phyloP scores from a whole-genome alignment of 371 early-diverging fungal genomes.

The Mortierella sp. region DNA sequence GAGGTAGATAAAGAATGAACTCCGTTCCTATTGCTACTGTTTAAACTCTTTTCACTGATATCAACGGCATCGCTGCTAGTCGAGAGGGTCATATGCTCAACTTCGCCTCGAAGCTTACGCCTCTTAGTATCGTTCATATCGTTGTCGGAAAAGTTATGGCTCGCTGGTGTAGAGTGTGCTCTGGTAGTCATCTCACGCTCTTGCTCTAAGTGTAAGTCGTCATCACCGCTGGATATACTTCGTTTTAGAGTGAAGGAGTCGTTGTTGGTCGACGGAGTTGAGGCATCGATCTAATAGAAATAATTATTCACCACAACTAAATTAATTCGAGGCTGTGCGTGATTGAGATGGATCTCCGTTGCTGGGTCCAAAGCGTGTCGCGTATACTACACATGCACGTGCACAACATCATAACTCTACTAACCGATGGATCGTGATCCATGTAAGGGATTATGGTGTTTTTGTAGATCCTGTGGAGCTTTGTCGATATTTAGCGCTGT shows the following conservation, averaged over 20 bases:
- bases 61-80: background rate
- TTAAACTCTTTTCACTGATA: background rate
- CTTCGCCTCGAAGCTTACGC: conserved; percentile 36
- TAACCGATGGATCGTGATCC: conserved; percentile 28
- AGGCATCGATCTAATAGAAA: conserved; percentile 22
- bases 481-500: background rate
- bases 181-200: conserved; percentile 1
- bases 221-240: conserved; percentile 41
- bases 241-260: conserved; percentile 33
- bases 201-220: conserved; percentile 6
- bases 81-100: background rate
- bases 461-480: background rate
- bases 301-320: background rate
- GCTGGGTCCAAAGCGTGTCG: background rate
- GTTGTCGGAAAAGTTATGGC: conserved; percentile 18
- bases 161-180: conserved; percentile 2
- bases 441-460: background rate
- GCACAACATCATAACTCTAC: background rate
- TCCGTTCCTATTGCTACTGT: background rate
- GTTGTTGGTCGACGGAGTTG: conserved; percentile 34
- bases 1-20: background rate
- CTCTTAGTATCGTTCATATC: conserved; percentile 47
- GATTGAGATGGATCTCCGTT: background rate
- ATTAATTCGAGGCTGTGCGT: conserved; percentile 3
- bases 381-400: background rate